Evolutionary conservation across 2,329 filamentous ascomycete genomes (phyloP).

Genomic region (Podosphaera xanthii): DNA sequence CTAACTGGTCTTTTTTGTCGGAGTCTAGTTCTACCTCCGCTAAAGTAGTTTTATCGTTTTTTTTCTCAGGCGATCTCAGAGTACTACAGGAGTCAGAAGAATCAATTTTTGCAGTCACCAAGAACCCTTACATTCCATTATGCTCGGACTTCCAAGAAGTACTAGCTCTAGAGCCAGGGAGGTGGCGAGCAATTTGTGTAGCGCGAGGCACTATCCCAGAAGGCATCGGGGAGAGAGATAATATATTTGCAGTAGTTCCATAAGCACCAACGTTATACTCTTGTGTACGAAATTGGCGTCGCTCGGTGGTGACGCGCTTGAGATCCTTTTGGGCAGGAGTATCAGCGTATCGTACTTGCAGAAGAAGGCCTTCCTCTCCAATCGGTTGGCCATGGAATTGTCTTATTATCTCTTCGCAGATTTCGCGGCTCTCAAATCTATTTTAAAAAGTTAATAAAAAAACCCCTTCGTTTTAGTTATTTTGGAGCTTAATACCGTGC

Average conservation of each 20-base stretch:
- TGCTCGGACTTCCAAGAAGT: constrained; percentile 16
- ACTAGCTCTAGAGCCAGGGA: constrained; percentile 11
- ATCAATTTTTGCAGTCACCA: constrained; percentile 6
- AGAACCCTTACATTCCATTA: constrained; percentile 3
- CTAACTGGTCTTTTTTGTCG: constrained; percentile 5
- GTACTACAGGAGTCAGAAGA: constrained; percentile 4
- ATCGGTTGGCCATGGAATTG: constrained; percentile 63
- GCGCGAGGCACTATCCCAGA: constrained; percentile 14
- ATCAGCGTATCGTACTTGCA: constrained; percentile 92
- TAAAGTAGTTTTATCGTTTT: constrained; percentile 16
- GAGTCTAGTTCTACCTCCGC: constrained; percentile 7
- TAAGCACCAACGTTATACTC: constrained; percentile 70
- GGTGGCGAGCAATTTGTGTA: constrained; percentile 14
- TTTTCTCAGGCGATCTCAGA: constrained; percentile 8
- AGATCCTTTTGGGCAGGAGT: constrained; percentile 90
- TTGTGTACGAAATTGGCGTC: constrained; percentile 83
- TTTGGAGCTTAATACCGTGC: constrained; percentile 43
- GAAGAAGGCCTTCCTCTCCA: constrained; percentile 57
- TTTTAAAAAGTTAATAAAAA: constrained; percentile 6
- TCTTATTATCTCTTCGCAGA: constrained; percentile 74
- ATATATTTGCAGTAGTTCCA: constrained; percentile 24
- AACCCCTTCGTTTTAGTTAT: background rate
- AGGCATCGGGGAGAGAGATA: constrained; percentile 27
- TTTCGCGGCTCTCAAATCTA: constrained; percentile 72
- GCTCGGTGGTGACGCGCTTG: constrained; percentile 87